Evolutionary conservation across 2,329 filamentous ascomycete genomes (phyloP).

Genomic region (Lachnellula hyalina): DNA sequence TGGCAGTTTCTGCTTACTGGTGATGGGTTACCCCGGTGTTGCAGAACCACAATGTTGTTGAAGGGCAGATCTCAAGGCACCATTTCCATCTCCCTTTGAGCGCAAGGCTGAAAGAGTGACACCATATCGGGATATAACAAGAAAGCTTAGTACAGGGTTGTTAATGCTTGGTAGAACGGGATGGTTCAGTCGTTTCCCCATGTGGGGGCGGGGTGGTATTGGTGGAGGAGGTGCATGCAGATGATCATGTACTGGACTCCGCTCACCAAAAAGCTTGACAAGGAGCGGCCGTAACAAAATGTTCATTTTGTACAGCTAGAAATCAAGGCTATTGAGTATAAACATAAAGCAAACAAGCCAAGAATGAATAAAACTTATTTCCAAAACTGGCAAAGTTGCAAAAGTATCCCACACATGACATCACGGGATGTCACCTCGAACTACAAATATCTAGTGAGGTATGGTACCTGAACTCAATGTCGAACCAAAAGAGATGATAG

Average conservation of each 20-base stretch:
- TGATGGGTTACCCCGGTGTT: background rate
- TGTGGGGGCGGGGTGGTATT: background rate
- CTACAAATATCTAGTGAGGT: background rate
- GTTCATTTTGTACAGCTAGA: no score
- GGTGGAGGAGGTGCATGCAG: background rate
- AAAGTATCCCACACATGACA: background rate
- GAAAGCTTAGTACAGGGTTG: background rate
- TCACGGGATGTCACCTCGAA: background rate
- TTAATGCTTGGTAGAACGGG: background rate
- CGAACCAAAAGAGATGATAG: background rate
- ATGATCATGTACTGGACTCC: no score
- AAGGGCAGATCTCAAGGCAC: background rate
- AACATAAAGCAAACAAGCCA: no score
- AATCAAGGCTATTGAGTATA: no score
- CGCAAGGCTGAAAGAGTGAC: background rate
- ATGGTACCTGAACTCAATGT: background rate
- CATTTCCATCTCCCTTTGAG: background rate
- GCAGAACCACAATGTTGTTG: no score
- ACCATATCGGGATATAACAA: background rate
- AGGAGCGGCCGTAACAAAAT: background rate
- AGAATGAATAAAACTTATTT: no score
- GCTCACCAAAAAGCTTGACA: background rate
- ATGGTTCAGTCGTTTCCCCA: background rate
- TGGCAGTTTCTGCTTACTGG: no score
- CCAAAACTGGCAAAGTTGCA: no score